Conservation (phyloP, 108 stramenopile species). For the Skeletonema costatum region DNA sequence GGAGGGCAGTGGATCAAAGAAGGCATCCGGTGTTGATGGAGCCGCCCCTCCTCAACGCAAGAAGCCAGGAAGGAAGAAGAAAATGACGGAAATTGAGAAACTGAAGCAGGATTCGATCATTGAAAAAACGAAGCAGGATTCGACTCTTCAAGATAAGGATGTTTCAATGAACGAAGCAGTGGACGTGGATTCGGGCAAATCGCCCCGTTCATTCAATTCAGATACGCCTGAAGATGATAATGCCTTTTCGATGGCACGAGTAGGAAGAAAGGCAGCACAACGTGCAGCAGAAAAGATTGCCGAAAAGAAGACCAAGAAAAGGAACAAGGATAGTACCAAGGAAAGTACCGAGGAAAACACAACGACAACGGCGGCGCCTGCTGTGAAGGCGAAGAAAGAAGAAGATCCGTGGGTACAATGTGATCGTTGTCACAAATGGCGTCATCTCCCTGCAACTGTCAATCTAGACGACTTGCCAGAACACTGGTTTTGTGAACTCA, state of each 20-base stretch:
- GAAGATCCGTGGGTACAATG: conserved; percentile 89
- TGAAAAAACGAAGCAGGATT: background rate
- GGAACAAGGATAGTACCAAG: conserved; percentile 17
- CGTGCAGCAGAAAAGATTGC: conserved; percentile 68
- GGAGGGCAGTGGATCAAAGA: conserved; percentile 9
- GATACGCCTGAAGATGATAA: conserved; percentile 15
- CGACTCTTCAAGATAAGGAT: background rate
- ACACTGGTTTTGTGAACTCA: conserved; percentile 88
- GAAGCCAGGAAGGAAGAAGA: conserved; percentile 7
- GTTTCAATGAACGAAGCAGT: background rate
- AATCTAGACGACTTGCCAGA: conserved; percentile 70
- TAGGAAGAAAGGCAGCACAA: conserved; percentile 71
- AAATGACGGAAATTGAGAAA: background rate
- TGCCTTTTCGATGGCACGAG: conserved; percentile 33
- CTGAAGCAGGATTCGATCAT: conserved; percentile 3
- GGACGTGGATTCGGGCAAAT: background rate
- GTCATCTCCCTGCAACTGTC: conserved; percentile 70
- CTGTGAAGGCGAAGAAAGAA: conserved; percentile 9
- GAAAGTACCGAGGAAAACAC: conserved; percentile 38
- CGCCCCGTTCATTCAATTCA: background rate
- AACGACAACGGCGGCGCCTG: background rate
- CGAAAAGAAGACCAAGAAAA: conserved; percentile 62
- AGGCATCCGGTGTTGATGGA: background rate
- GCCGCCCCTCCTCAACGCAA: background rate
- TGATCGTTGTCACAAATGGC: conserved; percentile 88